Percentiles rank a stretch among this genome's conserved stretches.
These are phyloP conservation scores for Lasiosphaeria miniovina DNA, from an alignment of 495 filamentous ascomycete species.

Conservation along the genomic window DNA sequence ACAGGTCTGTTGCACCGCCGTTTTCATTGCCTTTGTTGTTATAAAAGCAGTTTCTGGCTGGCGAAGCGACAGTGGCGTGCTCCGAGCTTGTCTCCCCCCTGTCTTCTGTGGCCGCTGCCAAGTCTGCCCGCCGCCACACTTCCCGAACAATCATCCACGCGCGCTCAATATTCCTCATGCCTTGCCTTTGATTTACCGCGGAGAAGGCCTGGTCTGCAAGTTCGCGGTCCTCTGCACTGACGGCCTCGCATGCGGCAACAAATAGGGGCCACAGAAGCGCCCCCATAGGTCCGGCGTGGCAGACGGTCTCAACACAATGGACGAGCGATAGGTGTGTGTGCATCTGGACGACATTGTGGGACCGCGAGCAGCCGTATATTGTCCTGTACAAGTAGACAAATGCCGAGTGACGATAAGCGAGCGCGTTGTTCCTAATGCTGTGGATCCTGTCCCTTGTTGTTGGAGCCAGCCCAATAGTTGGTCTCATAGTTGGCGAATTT, in stretches of 20 bases:
- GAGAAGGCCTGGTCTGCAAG: slow-evolving; percentile 48
- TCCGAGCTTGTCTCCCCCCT: background rate
- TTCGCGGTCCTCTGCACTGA: slow-evolving; percentile 35
- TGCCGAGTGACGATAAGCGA: slow-evolving; percentile 60
- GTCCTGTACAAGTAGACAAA: slow-evolving; percentile 61
- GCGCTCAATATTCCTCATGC: slow-evolving; percentile 59
- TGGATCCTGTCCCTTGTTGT: slow-evolving; percentile 34
- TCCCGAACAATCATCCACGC: slow-evolving; percentile 57
- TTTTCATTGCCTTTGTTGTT: background rate
- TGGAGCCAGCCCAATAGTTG: background rate
- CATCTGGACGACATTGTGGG: slow-evolving; percentile 46
- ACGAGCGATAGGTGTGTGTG: slow-evolving; percentile 47
- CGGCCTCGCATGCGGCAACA: slow-evolving; percentile 56
- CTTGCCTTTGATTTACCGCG: slow-evolving; percentile 51
- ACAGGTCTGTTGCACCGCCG: slow-evolving; percentile 27
- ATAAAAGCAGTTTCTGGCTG: too few species aligned
- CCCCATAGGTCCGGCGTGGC: slow-evolving; percentile 54
- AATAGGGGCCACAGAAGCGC: slow-evolving; percentile 62
- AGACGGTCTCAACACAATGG: slow-evolving; percentile 53
- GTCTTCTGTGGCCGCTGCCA: slow-evolving; percentile 15
- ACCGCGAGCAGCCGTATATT: slow-evolving; percentile 44
- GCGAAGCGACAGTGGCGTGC: too few species aligned
- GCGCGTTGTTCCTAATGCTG: slow-evolving; percentile 57
- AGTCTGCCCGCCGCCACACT: slow-evolving; percentile 53
- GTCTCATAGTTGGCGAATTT: background rate